phyloP scores from a whole-genome alignment of 768 basidiomycete species.

The Tricholomella constricta region DNA sequence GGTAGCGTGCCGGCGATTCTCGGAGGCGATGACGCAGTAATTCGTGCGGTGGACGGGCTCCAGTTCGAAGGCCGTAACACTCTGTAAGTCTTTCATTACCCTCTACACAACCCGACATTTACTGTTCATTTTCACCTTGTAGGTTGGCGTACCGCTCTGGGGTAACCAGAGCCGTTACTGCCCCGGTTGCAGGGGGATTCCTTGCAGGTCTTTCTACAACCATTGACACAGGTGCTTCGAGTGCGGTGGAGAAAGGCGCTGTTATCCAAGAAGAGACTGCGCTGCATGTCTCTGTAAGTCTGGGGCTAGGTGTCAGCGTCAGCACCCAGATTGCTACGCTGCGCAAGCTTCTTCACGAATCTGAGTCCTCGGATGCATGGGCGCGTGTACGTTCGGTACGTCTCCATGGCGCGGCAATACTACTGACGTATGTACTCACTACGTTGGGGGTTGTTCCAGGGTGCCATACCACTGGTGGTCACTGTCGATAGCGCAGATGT shows the following conservation, averaged over 20 bases:
- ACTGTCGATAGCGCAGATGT: slow-evolving; percentile 72
- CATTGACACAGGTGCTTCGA: slow-evolving; percentile 58
- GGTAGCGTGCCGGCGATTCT: slow-evolving; percentile 39
- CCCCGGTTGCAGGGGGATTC: slow-evolving; percentile 58
- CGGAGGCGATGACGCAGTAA: slow-evolving; percentile 44
- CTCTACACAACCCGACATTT: neutral
- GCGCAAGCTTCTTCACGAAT: slow-evolving; percentile 43
- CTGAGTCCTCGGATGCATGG: slow-evolving; percentile 35
- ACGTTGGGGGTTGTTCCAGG: slow-evolving; percentile 38
- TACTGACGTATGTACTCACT: neutral
- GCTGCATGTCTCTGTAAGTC: slow-evolving; percentile 56
- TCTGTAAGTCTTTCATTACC: slow-evolving; percentile 39
- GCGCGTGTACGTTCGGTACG: slow-evolving; percentile 37
- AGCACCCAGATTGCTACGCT: slow-evolving; percentile 66
- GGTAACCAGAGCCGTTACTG: slow-evolving; percentile 67
- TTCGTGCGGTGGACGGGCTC: slow-evolving; percentile 66
- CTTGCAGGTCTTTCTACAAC: slow-evolving; percentile 63
- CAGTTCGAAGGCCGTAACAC: slow-evolving; percentile 54
- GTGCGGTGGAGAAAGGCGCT: slow-evolving; percentile 62
- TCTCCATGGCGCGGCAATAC: slow-evolving; percentile 1
- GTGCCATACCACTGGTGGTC: slow-evolving; percentile 64
- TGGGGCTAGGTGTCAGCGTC: slow-evolving; percentile 44
- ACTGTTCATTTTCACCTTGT: slow-evolving; percentile 7
- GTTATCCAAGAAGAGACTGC: slow-evolving; percentile 68
- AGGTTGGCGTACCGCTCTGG: slow-evolving; percentile 77